phyloP scores from a whole-genome alignment of 805 yeast genomes.

The Saturnispora kantuleensis region DNA sequence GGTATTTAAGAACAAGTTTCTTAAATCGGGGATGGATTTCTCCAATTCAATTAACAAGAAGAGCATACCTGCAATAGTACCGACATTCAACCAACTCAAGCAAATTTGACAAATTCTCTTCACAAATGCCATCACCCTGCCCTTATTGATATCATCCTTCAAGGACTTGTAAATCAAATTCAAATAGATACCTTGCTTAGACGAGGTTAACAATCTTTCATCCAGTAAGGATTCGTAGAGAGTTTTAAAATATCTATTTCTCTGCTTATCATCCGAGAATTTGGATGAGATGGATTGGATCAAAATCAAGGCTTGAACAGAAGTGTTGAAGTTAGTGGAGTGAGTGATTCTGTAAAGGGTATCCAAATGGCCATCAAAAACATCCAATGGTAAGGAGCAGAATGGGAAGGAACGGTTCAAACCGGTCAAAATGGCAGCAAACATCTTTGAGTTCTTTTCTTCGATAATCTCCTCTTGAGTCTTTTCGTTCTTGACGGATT shows the following conservation, averaged over 20 bases:
- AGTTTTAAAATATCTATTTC: slow-evolving; percentile 72
- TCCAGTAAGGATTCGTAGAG: slow-evolving; percentile 85
- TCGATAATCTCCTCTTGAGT: slow-evolving; percentile 55
- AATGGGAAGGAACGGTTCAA: slow-evolving; percentile 94
- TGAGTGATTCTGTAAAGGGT: slow-evolving; percentile 86
- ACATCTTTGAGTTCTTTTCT: slow-evolving; percentile 75
- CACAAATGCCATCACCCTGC: slow-evolving; percentile 78
- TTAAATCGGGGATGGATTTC: slow-evolving; percentile 54
- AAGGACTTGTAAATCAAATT: slow-evolving; percentile 78
- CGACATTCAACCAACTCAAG: slow-evolving; percentile 77
- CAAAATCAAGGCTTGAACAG: slow-evolving; percentile 83
- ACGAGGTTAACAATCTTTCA: slow-evolving; percentile 70
- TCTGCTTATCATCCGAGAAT: slow-evolving; percentile 29
- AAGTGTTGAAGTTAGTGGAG: slow-evolving; percentile 87
- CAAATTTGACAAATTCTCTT: slow-evolving; percentile 84
- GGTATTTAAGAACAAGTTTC: slow-evolving; percentile 48
- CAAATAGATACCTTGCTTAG: slow-evolving; percentile 88
- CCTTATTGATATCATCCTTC: slow-evolving; percentile 52
- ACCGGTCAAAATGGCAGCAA: slow-evolving; percentile 88
- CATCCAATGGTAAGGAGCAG: slow-evolving; percentile 60
- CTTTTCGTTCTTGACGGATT: slow-evolving; percentile 57
- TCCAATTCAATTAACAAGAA: slow-evolving; percentile 62
- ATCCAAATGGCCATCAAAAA: slow-evolving; percentile 67
- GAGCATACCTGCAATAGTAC: slow-evolving; percentile 79
- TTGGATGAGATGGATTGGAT: slow-evolving; percentile 68